Conservation (phyloP, 1,139 yeast species). For the Debaryomyces udenii region DNA sequence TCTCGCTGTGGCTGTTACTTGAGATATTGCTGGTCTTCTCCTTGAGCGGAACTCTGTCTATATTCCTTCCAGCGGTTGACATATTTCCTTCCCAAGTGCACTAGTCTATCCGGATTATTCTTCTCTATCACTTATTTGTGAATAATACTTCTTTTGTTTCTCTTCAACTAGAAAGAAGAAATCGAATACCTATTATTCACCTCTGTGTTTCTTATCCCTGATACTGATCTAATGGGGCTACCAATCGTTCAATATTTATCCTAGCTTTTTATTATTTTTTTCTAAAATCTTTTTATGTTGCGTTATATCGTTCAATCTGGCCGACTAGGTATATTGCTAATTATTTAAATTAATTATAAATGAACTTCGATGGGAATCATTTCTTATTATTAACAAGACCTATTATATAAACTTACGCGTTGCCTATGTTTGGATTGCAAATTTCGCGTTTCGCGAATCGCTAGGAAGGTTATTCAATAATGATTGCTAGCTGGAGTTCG, state of each 20-base stretch:
- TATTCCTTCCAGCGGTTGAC: constrained; percentile 9
- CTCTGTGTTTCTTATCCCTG: constrained; percentile 6
- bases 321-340: constrained; percentile 1
- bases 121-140: not conserved
- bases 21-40: constrained; percentile 8
- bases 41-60: constrained; percentile 10
- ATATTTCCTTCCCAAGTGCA: constrained; percentile 1
- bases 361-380: constrained; percentile 7
- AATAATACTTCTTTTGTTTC: constrained; percentile 1
- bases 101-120: not conserved
- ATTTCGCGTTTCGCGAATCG: constrained; percentile 10
- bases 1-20: constrained; percentile 1
- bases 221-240: constrained; percentile 3
- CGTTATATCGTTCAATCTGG: not conserved
- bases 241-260: constrained; percentile 4
- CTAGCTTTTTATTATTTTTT: not conserved
- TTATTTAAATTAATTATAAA: constrained; percentile 5
- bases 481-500: constrained; percentile 1
- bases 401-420: constrained; percentile 9
- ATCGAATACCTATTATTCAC: not conserved
- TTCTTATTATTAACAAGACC: constrained; percentile 5
- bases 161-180: constrained; percentile 6
- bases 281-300: not conserved
- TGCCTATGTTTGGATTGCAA: constrained; percentile 5
- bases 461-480: not conserved